A percentile compares a stretch with the other conserved stretches of the same genome.
phyloP scores from a whole-genome alignment of 2,329 filamentous ascomycete species.

The Cladosporium phlei region DNA sequence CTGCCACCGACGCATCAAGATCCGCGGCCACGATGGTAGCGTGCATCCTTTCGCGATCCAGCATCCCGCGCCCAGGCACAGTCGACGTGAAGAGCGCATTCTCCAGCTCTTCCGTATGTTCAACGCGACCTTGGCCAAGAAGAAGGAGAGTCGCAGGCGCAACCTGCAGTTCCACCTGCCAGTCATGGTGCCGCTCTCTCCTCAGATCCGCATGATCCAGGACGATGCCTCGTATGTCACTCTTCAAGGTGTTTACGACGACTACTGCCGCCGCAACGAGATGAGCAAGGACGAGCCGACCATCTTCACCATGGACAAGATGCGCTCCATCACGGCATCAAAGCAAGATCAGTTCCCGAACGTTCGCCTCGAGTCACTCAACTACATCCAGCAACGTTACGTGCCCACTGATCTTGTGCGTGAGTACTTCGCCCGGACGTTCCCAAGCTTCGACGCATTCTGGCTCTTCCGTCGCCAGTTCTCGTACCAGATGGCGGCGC shows the following conservation, averaged over 20 bases:
- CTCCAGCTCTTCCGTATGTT: constrained; percentile 95
- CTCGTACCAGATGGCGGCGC: constrained; percentile 86
- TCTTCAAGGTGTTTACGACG: constrained; percentile 91
- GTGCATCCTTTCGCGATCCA: constrained; percentile 96
- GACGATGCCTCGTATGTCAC: constrained; percentile 94
- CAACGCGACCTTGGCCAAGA: constrained; percentile 83
- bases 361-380: constrained; percentile 73
- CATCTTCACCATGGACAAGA: constrained; percentile 91
- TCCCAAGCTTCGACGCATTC: constrained; percentile 87
- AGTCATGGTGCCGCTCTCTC: constrained; percentile 89
- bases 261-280: constrained; percentile 81
- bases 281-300: constrained; percentile 94
- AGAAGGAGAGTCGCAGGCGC: constrained; percentile 89
- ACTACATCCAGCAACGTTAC: constrained; percentile 89
- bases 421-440: constrained; percentile 83
- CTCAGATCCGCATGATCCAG: constrained; percentile 90
- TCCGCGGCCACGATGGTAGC: constrained; percentile 94
- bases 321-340: constrained; percentile 62
- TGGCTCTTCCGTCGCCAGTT: constrained; percentile 98
- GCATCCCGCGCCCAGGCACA: constrained; percentile 87
- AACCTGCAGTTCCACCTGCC: constrained; percentile 96
- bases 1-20: constrained; percentile 88
- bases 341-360: constrained; percentile 54
- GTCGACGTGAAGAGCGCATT: constrained; percentile 88
- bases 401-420: constrained; percentile 77